phyloP scores from a whole-genome alignment of 805 yeast species.

The Candida parachauliodes region DNA sequence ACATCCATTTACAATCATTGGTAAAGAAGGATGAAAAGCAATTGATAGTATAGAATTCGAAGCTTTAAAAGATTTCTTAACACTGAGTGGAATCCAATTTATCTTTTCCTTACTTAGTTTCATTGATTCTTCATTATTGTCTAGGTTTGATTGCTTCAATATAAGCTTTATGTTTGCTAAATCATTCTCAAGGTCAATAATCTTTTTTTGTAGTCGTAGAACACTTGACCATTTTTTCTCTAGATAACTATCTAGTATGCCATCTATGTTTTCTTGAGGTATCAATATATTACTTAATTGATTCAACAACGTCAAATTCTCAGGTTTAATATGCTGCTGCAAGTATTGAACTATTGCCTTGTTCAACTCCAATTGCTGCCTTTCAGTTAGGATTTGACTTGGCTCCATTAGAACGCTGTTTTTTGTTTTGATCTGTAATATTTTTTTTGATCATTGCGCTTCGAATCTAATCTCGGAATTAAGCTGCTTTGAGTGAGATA shows the following conservation, averaged over 20 bases:
- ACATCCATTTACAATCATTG: constrained; percentile 61
- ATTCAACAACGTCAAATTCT: constrained; percentile 10
- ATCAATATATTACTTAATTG: constrained; percentile 12
- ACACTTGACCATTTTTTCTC: constrained; percentile 89
- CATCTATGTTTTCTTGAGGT: constrained; percentile 19
- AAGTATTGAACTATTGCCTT: constrained; percentile 48
- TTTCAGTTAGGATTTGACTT: constrained; percentile 11
- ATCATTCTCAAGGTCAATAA: constrained; percentile 66
- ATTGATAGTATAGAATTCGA: constrained; percentile 59
- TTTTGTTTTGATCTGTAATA: background rate
- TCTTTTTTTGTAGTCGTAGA: constrained; percentile 69
- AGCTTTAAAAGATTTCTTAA: constrained; percentile 46
- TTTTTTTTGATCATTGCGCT: background rate
- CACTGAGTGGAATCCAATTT: constrained; percentile 61
- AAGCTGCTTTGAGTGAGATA: too few relatives aligned
- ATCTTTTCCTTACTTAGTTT: constrained; percentile 25
- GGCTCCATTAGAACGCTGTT: constrained; percentile 3
- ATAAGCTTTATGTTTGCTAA: constrained; percentile 46
- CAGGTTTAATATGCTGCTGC: constrained; percentile 17
- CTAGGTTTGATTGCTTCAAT: constrained; percentile 27
- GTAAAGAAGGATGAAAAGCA: constrained; percentile 72
- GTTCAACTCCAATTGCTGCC: constrained; percentile 45
- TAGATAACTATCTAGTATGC: constrained; percentile 40
- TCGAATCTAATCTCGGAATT: too few relatives aligned
- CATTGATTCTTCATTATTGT: constrained; percentile 5